Base-by-base conservation (phyloP, 148 eudicot genomes). In the Arbutus unedo region DNA sequence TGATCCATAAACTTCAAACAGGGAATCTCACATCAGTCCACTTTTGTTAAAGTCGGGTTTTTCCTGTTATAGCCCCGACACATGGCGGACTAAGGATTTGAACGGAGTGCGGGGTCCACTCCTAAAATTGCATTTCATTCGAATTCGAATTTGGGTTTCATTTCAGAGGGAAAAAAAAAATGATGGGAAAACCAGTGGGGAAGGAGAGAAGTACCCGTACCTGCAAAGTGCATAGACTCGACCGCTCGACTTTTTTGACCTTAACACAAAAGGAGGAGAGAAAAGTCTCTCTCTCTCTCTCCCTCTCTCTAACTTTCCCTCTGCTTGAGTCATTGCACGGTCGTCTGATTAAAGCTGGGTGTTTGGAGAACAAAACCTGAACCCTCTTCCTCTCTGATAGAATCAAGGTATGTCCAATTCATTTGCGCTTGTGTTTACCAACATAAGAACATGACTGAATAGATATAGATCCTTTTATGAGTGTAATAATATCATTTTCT, bases 171-270 rank as follows among this genome's bases (percentile, higher is more conserved):
- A 50, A 47, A 23, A 53, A 18, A 4, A 21, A 78, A 66, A 31
- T 31, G 38, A 31, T 1, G 38, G 38, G 38, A 4, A 66, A 55
- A 49, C 74, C 21, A 6, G 25, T 48, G 44, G 18, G 6, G 16
- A 56, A n/a, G 16, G 25, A 38, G 71, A 75, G n/a, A 78, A 75
- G 15, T 25, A 55, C 78, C n/a, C 44, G 25, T 44, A 23, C 76
- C 68, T 83, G 70, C 64, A 18, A 74, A 51, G 82, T 31, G 0
- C 38, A 31, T 31, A 31, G 38, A 31, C 38, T 31, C 38, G 38
- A 31, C 38, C 38, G 87, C 80, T 90, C 79, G n/a, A 71, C 89
- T 89, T 90, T 84, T 41, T 92, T 92, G 88, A 89, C 89, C 83
- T 79, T 51, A 82, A 80, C 85, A 74, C 73, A 64, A 82, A 59